phyloP scores from a whole-genome alignment of 768 basidiomycete species.

The Rhizopogon vulgaris region DNA sequence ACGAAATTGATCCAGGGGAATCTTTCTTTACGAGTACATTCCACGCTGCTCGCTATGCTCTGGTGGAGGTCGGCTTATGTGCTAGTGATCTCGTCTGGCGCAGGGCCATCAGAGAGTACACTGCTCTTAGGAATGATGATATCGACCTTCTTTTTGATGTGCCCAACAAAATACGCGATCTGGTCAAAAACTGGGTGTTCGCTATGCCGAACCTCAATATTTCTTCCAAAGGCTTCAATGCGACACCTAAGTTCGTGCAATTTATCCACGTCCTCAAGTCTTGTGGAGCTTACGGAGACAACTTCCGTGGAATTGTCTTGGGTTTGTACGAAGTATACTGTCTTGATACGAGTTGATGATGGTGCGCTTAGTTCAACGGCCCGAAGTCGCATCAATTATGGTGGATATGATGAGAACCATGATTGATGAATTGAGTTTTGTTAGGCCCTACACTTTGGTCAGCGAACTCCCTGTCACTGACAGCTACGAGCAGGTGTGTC shows the following conservation, averaged over 20 bases:
- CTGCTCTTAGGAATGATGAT: slow-evolving; percentile 30
- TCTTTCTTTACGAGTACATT: slow-evolving; percentile 36
- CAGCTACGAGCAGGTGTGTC: slow-evolving; percentile 26
- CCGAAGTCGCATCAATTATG: slow-evolving; percentile 50
- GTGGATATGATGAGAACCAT: slow-evolving; percentile 52
- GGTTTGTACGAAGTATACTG: slow-evolving; percentile 33
- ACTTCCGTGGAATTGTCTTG: slow-evolving; percentile 60
- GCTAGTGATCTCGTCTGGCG: slow-evolving; percentile 71
- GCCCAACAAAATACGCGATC: slow-evolving; percentile 24
- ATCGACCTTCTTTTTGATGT: slow-evolving; percentile 23
- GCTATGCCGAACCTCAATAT: slow-evolving; percentile 57
- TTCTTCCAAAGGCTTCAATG: slow-evolving; percentile 55
- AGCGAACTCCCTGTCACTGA: slow-evolving; percentile 30
- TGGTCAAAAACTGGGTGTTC: slow-evolving; percentile 58
- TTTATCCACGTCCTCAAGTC: slow-evolving; percentile 55
- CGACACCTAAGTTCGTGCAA: slow-evolving; percentile 60
- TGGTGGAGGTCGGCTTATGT: slow-evolving; percentile 56
- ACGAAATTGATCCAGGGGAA: slow-evolving; percentile 36
- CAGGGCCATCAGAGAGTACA: slow-evolving; percentile 36
- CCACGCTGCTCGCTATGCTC: slow-evolving; percentile 38
- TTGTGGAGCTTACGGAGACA: slow-evolving; percentile 45
- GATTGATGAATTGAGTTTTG: slow-evolving; percentile 42
- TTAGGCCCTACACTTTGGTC: slow-evolving; percentile 48
- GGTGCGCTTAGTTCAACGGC: slow-evolving; percentile 42
- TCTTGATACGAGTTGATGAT: not conserved